phyloP scores from a whole-genome alignment of 1,284 basidiomycete genomes.

The Schizophyllum commune region DNA sequence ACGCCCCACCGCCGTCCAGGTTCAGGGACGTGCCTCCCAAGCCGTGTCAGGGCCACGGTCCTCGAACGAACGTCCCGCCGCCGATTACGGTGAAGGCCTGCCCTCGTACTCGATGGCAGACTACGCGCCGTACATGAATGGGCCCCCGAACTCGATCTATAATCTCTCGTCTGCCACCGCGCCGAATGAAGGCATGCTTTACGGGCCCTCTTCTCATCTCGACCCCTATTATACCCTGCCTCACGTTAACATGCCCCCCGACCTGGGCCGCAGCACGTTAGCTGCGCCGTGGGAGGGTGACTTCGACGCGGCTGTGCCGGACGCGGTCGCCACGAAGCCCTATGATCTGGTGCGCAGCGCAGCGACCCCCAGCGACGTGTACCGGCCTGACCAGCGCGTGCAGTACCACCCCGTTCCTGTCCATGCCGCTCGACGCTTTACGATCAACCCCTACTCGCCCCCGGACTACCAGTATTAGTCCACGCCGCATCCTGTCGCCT shows the following conservation, averaged over 20 bases:
- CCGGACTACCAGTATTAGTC: background rate
- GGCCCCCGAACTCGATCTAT: background rate
- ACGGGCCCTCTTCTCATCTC: background rate
- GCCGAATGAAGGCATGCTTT: background rate
- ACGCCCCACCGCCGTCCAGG: background rate
- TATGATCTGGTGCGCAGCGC: background rate
- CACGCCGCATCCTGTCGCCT: background rate
- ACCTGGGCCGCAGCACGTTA: background rate
- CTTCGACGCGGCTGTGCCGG: background rate
- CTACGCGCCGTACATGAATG: background rate
- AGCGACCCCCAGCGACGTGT: background rate
- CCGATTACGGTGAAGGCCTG: background rate
- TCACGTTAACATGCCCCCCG: background rate
- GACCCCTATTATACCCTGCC: background rate
- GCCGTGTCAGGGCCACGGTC: background rate
- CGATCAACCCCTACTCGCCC: background rate
- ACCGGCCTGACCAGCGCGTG: background rate
- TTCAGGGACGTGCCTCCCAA: background rate
- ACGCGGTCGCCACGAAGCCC: background rate
- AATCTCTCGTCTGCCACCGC: background rate
- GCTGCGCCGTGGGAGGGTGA: background rate
- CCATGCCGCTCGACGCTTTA: background rate
- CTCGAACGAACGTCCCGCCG: background rate
- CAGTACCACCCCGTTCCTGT: background rate
- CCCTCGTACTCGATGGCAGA: background rate